phyloP scores from a whole-genome alignment of 306 rosid genomes.

The Prunus dulcis region DNA sequence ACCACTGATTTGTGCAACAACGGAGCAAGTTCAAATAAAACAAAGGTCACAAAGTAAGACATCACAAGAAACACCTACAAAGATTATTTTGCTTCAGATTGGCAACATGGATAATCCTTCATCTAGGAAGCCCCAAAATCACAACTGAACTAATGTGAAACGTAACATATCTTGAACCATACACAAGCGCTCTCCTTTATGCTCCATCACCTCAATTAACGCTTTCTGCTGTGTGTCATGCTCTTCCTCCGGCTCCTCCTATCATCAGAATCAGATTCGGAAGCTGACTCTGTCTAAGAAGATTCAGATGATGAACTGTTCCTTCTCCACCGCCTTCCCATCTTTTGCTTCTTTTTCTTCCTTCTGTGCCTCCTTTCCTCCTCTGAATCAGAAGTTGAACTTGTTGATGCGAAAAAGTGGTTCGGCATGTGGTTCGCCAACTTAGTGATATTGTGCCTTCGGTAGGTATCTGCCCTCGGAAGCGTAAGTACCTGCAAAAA shows the following conservation, averaged over 20 bases:
- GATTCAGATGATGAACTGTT: conserved; percentile 77
- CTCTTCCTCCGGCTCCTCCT: conserved; percentile 62
- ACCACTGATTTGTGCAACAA: no score
- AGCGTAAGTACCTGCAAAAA: no score
- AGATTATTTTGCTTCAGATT: background rate
- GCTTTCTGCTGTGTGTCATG: conserved; percentile 57
- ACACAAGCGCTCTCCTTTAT: conserved; percentile 11
- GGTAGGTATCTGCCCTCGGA: no score
- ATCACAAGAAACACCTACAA: background rate
- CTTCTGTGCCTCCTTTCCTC: conserved; percentile 62
- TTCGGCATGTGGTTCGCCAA: no score
- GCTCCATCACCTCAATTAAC: conserved; percentile 20
- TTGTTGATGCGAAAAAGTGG: no score
- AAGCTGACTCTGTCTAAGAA: conserved; percentile 49
- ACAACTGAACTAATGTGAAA: background rate
- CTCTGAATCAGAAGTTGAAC: conserved; percentile 82
- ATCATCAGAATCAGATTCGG: conserved; percentile 83
- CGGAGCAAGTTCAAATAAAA: background rate
- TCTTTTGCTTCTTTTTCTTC: conserved; percentile 72
- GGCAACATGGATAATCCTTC: background rate
- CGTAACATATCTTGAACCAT: background rate
- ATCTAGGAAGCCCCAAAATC: background rate
- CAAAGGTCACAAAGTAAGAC: background rate
- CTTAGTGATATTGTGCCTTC: no score
- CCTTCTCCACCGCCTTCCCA: conserved; percentile 55